These are phyloP conservation scores for Aspergillus quadricinctus DNA, from an alignment of 2,329 filamentous ascomycete genomes.

Conservation along the genomic window DNA sequence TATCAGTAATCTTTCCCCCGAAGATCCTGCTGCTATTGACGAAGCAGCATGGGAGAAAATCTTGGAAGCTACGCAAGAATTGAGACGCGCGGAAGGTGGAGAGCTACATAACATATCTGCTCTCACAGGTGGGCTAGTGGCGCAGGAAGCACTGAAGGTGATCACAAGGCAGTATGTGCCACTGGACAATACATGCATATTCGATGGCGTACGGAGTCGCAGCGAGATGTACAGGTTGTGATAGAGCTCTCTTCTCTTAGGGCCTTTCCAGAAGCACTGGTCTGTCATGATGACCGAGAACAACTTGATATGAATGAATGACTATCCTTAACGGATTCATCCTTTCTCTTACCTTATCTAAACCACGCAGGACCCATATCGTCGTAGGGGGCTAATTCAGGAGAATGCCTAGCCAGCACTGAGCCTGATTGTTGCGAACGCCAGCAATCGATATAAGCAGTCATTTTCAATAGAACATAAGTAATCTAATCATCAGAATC, in stretches of 20 bases:
- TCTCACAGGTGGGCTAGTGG: slow-evolving; percentile 82
- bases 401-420: neutral
- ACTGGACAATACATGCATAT: slow-evolving; percentile 60
- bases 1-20: slow-evolving; percentile 32
- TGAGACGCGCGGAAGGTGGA: slow-evolving; percentile 71
- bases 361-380: neutral
- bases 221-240: slow-evolving; percentile 49
- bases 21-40: slow-evolving; percentile 42
- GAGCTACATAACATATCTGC: slow-evolving; percentile 93
- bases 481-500: neutral
- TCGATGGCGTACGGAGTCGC: slow-evolving; percentile 57
- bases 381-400: neutral
- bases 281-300: neutral
- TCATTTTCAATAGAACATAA: neutral
- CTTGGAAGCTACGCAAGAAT: slow-evolving; percentile 57
- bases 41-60: slow-evolving; percentile 50
- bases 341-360: neutral
- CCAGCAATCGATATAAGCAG: neutral
- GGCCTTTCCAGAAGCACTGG: neutral
- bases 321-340: neutral
- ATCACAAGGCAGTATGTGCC: slow-evolving; percentile 63
- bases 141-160: slow-evolving; percentile 94
- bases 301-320: neutral
- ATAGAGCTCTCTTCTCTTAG: neutral
- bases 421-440: neutral